Base-by-base conservation (phyloP, 2,329 filamentous ascomycete species). In the Leptographium galeiforme region DNA sequence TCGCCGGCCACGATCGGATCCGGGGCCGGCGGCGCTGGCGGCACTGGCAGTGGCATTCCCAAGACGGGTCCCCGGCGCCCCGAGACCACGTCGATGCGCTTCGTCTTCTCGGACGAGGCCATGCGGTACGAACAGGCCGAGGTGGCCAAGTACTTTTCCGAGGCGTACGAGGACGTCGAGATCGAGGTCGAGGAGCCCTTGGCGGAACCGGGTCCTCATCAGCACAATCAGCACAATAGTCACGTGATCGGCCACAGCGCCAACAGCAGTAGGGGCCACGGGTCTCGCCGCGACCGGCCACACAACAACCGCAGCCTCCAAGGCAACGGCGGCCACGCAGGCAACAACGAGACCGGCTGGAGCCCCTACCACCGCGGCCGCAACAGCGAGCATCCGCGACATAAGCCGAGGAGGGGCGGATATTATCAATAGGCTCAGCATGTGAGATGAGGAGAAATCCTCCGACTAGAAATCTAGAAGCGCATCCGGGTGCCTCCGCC, bases 101-200 rank as follows among this genome's bases (percentile, higher is more conserved):
- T 95, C 66, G 88, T 96, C 68, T 83, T 97, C 49, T 87, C 95
- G 58, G 80, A 84, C 0, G 83, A 85, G 53, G 78, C 84, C 50
- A 89, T 89, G 2, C 76, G 78, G 48, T 74, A 75, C 16, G 93
- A 98, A 68, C 79, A 81, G 60, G 75, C 76, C 13, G 74, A 77
- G 13, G 84, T 90, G 2, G 75, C 76, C 5, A 73, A 77, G 50
- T 89, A 84, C 65, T 88, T 85, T 63, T 79, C 78, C 44, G 78
- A 85, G 45, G 84, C 89, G 62, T 88, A 80, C 61, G 86, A 89
- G 59, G 85, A 89, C 63, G 82, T 84, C 61, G 82, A 86, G 63
- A 73, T 87, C 44, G 88, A 94, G 63, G 80, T 89, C 30, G 88
- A 95, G 59, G 82, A 87, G 60, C 64, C 67, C 1, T 68, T 80